These are phyloP conservation scores for Calvatia gigantea DNA, from an alignment of 768 basidiomycete genomes.

Conservation along the genomic window DNA sequence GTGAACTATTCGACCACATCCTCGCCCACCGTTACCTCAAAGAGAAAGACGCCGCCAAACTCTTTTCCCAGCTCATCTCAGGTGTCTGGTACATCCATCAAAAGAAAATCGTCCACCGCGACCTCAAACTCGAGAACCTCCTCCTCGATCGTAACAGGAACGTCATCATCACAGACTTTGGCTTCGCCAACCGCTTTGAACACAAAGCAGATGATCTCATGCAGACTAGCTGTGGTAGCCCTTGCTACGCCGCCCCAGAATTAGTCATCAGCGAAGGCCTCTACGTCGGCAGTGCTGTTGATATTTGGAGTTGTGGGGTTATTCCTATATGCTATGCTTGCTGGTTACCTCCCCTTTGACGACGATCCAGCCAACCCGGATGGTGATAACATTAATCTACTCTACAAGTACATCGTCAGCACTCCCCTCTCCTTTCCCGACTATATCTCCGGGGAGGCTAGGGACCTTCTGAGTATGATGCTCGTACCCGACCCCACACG, in stretches of 20 bases:
- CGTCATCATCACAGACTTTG: constrained; percentile 99
- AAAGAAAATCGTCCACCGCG: constrained; percentile 99
- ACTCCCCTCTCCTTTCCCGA: constrained; percentile 97
- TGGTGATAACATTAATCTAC: constrained; percentile 97
- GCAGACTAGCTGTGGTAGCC: constrained; percentile 97
- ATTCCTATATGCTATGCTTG: constrained; percentile 97
- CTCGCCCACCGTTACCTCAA: constrained; percentile 95
- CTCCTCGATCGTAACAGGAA: constrained; percentile 96
- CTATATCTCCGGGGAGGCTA: constrained; percentile 80
- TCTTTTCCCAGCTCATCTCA: constrained; percentile 97
- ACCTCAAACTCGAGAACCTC: constrained; percentile 97
- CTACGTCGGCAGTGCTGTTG: constrained; percentile 96
- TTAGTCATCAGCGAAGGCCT: constrained; percentile 96
- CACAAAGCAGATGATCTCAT: constrained; percentile 91
- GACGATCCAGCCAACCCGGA: constrained; percentile 99
- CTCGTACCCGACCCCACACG: constrained; percentile 87
- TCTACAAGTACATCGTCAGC: constrained; percentile 98
- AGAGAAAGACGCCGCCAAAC: constrained; percentile 90
- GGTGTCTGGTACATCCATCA: constrained; percentile 99
- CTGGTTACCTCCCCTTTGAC: constrained; percentile 97
- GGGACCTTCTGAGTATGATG: constrained; percentile 86
- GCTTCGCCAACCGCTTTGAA: constrained; percentile 97
- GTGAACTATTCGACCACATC: constrained; percentile 98
- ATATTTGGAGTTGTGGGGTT: constrained; percentile 96
- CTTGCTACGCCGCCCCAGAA: constrained; percentile 98